These are phyloP conservation scores for Cenococcum geophilum DNA, from an alignment of 495 filamentous ascomycete genomes.

Conservation along the genomic window DNA sequence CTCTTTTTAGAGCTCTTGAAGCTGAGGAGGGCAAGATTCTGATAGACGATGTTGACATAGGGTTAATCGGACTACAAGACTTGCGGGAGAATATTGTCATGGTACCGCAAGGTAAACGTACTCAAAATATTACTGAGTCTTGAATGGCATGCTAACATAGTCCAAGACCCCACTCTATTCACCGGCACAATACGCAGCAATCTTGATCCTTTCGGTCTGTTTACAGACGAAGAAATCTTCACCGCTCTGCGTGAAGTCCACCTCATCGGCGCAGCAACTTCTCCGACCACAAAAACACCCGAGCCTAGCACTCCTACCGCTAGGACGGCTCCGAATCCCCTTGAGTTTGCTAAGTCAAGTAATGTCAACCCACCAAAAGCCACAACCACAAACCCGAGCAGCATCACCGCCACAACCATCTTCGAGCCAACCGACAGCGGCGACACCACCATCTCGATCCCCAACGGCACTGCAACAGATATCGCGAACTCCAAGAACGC, in stretches of 20 bases:
- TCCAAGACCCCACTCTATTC: slow-evolving; percentile 82
- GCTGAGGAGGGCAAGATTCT: slow-evolving; percentile 85
- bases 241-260: slow-evolving; percentile 83
- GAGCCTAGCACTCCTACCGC: slow-evolving; percentile 28
- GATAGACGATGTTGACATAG: slow-evolving; percentile 86
- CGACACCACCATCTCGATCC: slow-evolving; percentile 23
- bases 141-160: slow-evolving; percentile 2
- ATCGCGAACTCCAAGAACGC: slow-evolving; percentile 21
- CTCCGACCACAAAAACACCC: slow-evolving; percentile 43
- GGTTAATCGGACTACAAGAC: slow-evolving; percentile 81
- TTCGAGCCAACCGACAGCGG: slow-evolving; percentile 3
- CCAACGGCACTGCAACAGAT: slow-evolving; percentile 40
- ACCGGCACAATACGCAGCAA: slow-evolving; percentile 93
- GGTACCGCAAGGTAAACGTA: slow-evolving; percentile 64
- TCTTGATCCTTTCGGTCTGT: slow-evolving; percentile 86
- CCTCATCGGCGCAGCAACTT: slow-evolving; percentile 61
- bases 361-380: slow-evolving; percentile 15
- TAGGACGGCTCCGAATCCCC: slow-evolving; percentile 6
- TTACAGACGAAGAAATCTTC: slow-evolving; percentile 90
- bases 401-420: slow-evolving; percentile 19
- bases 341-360: slow-evolving; percentile 20
- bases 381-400: slow-evolving; percentile 23
- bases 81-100: slow-evolving; percentile 93
- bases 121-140: not conserved
- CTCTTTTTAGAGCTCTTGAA: slow-evolving; percentile 95